phyloP scores from a whole-genome alignment of 2,329 filamentous ascomycete genomes.

The Verticillium tricorpus region DNA sequence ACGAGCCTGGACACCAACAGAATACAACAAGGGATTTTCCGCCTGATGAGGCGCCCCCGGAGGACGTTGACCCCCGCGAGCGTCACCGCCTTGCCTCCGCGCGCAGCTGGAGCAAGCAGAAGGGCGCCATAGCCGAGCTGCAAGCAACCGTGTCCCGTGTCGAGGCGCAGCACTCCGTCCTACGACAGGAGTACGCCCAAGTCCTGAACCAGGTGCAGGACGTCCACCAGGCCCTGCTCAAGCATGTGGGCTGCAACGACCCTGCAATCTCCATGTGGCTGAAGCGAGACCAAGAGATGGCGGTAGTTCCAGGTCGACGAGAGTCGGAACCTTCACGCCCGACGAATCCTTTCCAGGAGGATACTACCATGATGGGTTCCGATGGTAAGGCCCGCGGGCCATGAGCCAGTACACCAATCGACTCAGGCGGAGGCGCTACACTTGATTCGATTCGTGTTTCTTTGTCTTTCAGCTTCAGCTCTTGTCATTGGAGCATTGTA shows the following conservation, averaged over 20 bases:
- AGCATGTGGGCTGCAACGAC: slow-evolving; percentile 7
- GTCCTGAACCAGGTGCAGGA: slow-evolving; percentile 1
- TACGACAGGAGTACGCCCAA: not conserved
- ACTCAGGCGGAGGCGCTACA: not conserved
- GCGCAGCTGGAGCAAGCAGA: slow-evolving; percentile 8
- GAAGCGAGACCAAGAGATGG: not conserved
- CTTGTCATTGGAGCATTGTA: no score
- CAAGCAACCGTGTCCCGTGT: not conserved
- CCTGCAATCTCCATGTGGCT: slow-evolving; percentile 6
- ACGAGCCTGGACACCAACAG: not conserved
- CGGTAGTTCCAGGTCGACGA: not conserved
- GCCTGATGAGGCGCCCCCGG: not conserved
- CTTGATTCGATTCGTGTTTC: no score
- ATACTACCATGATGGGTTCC: not conserved
- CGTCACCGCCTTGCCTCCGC: slow-evolving; percentile 7
- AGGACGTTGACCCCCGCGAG: not conserved
- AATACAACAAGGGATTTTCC: not conserved
- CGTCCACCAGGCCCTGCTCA: slow-evolving; percentile 6
- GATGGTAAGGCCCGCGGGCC: not conserved
- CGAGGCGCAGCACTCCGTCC: slow-evolving; percentile 3
- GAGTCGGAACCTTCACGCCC: not conserved
- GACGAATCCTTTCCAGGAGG: not conserved
- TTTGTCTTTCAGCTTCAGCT: no score
- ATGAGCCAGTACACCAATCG: not conserved
- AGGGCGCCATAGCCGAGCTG: slow-evolving; percentile 2